Evolutionary conservation across 495 filamentous ascomycete species (phyloP).

Genomic region (Podospora tetraspora): DNA sequence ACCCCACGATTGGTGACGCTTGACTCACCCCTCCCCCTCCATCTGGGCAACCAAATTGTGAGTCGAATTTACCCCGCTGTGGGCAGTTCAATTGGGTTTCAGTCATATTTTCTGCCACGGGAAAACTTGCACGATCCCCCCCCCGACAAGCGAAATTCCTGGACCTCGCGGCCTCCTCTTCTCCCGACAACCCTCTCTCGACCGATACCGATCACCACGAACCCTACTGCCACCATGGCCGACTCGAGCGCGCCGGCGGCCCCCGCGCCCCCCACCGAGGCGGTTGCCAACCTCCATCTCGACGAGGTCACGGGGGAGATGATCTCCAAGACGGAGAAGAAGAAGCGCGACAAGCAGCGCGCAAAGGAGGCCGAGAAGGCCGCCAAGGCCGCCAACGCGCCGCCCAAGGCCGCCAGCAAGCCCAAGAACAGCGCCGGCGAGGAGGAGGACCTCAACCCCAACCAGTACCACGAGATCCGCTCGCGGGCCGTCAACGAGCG

Average conservation of each 20-base stretch:
- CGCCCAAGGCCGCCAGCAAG: constrained; percentile 62
- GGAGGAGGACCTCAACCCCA: constrained; percentile 68
- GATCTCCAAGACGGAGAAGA: constrained; percentile 84
- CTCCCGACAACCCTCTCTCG: neutral
- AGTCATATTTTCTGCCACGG: neutral
- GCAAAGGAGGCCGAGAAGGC: constrained; percentile 81
- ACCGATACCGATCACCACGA: neutral
- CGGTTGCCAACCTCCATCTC: constrained; percentile 68
- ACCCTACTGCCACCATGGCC: constrained; percentile 41
- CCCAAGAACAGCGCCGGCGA: constrained; percentile 51
- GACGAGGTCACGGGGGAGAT: constrained; percentile 83
- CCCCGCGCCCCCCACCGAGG: constrained; percentile 45
- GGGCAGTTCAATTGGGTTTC: constrained; percentile 16
- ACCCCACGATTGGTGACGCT: constrained; percentile 1
- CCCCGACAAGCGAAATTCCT: neutral
- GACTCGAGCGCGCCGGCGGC: constrained; percentile 35
- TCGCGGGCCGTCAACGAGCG: constrained; percentile 75
- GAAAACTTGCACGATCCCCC: neutral
- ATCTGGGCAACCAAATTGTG: neutral
- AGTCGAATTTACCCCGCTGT: constrained; percentile 21
- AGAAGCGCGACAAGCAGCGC: constrained; percentile 77
- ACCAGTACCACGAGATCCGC: constrained; percentile 94
- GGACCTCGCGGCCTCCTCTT: neutral
- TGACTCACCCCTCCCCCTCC: constrained; percentile 18
- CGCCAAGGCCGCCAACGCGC: constrained; percentile 72